phyloP scores from a whole-genome alignment of 2,329 filamentous ascomycete genomes.

The Trichoderma afroharzianum region DNA sequence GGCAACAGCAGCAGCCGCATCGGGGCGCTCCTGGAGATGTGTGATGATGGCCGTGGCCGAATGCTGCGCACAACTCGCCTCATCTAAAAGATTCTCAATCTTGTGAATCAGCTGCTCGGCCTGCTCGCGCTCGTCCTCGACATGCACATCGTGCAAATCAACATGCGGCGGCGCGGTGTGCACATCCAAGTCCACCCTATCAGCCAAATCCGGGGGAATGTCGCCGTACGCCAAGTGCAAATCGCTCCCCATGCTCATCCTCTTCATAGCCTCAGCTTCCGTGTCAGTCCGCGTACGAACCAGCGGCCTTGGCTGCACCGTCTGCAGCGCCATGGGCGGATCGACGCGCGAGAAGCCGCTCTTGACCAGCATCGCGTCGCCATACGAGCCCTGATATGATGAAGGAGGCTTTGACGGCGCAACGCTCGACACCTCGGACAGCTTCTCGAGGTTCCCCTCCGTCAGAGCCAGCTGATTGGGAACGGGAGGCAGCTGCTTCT shows the following conservation, averaged over 20 bases:
- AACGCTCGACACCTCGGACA: conserved; percentile 50
- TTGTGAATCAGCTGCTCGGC: conserved; percentile 61
- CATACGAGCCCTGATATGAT: conserved; percentile 38
- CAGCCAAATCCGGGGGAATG: conserved; percentile 64
- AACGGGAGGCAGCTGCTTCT: conserved; percentile 27
- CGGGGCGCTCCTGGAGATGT: conserved; percentile 66
- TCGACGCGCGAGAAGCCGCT: conserved; percentile 38
- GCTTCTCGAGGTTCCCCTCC: conserved; percentile 48
- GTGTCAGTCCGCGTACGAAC: conserved; percentile 39
- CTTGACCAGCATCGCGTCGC: conserved; percentile 37
- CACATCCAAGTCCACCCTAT: conserved; percentile 44
- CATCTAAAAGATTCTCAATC: conserved; percentile 74
- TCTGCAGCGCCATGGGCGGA: conserved; percentile 23
- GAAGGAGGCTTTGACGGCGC: conserved; percentile 43
- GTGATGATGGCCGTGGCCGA: conserved; percentile 78
- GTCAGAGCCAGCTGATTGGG: conserved; percentile 43
- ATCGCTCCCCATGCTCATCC: conserved; percentile 59
- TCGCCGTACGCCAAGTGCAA: conserved; percentile 91
- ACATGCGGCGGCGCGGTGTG: conserved; percentile 44
- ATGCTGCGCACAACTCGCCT: conserved; percentile 85
- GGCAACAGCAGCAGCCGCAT: conserved; percentile 90
- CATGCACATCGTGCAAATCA: conserved; percentile 22
- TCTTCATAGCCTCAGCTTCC: conserved; percentile 28
- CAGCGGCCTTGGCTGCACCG: conserved; percentile 25
- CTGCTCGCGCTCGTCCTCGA: conserved; percentile 51